Evolutionary conservation across 768 basidiomycete genomes (phyloP), one percentile per base, ranked within the genome.

Genomic region (Calocybe indica): DNA sequence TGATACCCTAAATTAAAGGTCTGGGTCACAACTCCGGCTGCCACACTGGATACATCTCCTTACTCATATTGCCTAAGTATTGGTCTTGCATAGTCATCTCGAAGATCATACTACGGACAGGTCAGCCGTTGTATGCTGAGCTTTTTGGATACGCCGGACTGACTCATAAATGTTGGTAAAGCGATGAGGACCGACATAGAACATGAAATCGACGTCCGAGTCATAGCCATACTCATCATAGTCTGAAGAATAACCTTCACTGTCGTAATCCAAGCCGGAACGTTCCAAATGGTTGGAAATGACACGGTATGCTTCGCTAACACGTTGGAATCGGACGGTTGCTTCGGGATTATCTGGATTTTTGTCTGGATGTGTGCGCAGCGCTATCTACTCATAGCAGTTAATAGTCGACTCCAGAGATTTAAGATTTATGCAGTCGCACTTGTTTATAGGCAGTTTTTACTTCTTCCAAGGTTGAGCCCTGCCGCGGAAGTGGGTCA

Each of bases 361-460:
- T 67, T 88, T 88, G 66, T 88, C 87, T 6, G 88, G 86, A 64
- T 89, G 88, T 0, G 79, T 83, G 13, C 72, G 72, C 15, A 87
- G 67, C 5, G 85, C 85, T 45, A 81, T 67, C 80, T 85, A 46
- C 41, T 32, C 30, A 15, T 46, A 38, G 35, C 39, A 49, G 37
- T 35, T 47, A 39, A 49, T 43, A 33, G 2, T 2, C 22, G 7
- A 14, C 10, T 28, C 13, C 28, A 43, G 47, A 34, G 15, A 45
- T 43, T 41, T 28, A 10, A 50, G 31, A 47, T 9, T 28, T 13
- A 15, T 43, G 29, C 30, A 29, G 33, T 55, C 64, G 37, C 46
- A 80, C 86, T 74, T 84, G 80, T 60, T 77, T 87, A 70, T 88
- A 89, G 7, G 79, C 72, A 42, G 66, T 69, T 62, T 82, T 87